Base-by-base conservation (phyloP, 2,329 filamentous ascomycete genomes). In the Emmonsiellopsis sp. region DNA sequence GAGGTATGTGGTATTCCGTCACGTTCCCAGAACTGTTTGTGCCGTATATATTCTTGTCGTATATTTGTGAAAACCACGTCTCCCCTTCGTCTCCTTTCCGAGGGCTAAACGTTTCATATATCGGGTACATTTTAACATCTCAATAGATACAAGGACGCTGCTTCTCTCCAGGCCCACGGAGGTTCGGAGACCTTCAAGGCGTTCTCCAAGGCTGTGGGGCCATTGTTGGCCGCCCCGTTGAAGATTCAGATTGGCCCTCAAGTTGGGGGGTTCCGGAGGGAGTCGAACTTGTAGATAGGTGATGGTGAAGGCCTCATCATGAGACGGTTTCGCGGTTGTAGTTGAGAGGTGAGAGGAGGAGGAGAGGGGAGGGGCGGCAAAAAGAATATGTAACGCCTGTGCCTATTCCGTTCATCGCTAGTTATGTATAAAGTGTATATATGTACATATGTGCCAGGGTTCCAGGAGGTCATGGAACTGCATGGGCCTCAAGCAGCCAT, bases 1-100 rank as follows among this genome's bases (percentile, higher is more conserved):
- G 44, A 63, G 63, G 66, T 68, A 53, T 51, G 52, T 11, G 53
- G 51, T 52, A 1, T 32, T 27, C 9, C 33, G 5, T 27, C 21
- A 27, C 1, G 3, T 27, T 27, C 21, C 3, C 21, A 3, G 21
- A 27, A 37, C 37, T 39, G 34, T 34, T 34, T 43, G 14, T n/a
- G 27, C 27, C 14, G 39, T 43, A 27, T 27, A 27, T 27, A 42
- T 13, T 14, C 39, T 42, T 13, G 39, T 42, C 11, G 11, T 42
- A 14, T 13, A 13, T 42, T 6, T 36, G 34, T 7, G 13, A 21
- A 21, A 21, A 27, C 21, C 3, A 27, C 21, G 21, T 27, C 21
- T 27, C 21, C 5, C 21, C 21, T 1, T 17, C 17, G 17, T 2
- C 17, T 17, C 17, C 17, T 17, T 17, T 17, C 17, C 17, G 17